Conservation (phyloP, 495 filamentous ascomycete species). For the Coniosporium apollinis region DNA sequence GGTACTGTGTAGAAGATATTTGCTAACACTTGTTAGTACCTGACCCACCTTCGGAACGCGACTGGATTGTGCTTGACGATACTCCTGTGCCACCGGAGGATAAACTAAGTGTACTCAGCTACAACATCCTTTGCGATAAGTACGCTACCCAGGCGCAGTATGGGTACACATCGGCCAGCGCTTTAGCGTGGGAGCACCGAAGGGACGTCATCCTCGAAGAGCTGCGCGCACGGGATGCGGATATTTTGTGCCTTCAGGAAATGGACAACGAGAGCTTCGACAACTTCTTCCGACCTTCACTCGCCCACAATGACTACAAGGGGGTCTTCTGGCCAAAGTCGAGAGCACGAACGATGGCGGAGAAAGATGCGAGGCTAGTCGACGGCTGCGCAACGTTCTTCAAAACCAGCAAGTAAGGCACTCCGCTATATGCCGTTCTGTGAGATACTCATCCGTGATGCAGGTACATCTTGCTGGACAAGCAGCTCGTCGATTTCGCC, state of each 20-base stretch:
- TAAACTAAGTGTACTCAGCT: slow-evolving; percentile 66
- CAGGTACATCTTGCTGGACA: slow-evolving; percentile 74
- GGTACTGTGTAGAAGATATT: too few relatives aligned
- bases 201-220: slow-evolving; percentile 65
- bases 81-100: slow-evolving; percentile 30
- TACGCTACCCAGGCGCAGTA: slow-evolving; percentile 70
- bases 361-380: slow-evolving; percentile 67
- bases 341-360: slow-evolving; percentile 76
- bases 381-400: slow-evolving; percentile 96
- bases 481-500: slow-evolving; percentile 82
- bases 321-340: slow-evolving; percentile 80
- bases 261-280: slow-evolving; percentile 81
- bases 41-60: slow-evolving; percentile 55
- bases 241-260: slow-evolving; percentile 87
- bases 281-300: slow-evolving; percentile 65
- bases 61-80: slow-evolving; percentile 53
- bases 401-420: slow-evolving; percentile 54
- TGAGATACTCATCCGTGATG: not conserved
- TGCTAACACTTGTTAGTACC: slow-evolving; percentile 42
- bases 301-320: slow-evolving; percentile 76
- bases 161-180: slow-evolving; percentile 68
- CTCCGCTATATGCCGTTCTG: not conserved
- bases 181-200: slow-evolving; percentile 72
- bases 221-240: slow-evolving; percentile 60
- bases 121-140: slow-evolving; percentile 89